A percentile compares a stretch with the other conserved stretches of the same genome.
phyloP scores from a whole-genome alignment of 441 rosid genomes.

The Pelargonium cotyledonis region DNA sequence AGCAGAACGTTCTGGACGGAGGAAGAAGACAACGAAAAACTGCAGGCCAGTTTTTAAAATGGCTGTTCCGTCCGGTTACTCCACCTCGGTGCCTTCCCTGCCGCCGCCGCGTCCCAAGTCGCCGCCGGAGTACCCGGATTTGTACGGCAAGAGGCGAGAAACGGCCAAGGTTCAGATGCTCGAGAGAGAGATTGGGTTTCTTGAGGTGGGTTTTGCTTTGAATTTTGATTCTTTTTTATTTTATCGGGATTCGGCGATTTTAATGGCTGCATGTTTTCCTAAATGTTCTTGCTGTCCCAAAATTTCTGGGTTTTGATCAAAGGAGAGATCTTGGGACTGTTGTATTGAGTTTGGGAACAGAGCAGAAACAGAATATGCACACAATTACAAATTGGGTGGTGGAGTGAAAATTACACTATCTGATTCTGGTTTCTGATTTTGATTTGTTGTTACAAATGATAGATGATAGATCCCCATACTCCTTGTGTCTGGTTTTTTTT shows the following conservation, averaged over 20 bases:
- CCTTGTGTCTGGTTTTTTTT: not conserved
- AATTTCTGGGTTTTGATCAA: not conserved
- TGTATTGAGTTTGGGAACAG: not conserved
- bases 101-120: slow-evolving; percentile 79
- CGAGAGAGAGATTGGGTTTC: slow-evolving; percentile 72
- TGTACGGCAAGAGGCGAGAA: slow-evolving; percentile 72
- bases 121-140: slow-evolving; percentile 80
- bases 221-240: not conserved
- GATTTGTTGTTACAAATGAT: not conserved
- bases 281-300: too few species aligned
- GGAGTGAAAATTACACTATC: not conserved
- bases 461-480: too few species aligned
- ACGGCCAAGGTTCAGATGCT: slow-evolving; percentile 70
- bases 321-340: not conserved
- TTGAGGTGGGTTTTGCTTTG: slow-evolving; percentile 45
- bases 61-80: slow-evolving; percentile 5
- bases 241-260: not conserved
- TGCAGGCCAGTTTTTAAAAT: too few species aligned
- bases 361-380: too few species aligned
- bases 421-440: not conserved
- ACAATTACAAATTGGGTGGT: not conserved
- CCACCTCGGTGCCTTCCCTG: slow-evolving; percentile 38
- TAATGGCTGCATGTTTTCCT: not conserved
- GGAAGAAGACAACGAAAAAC: too few species aligned
- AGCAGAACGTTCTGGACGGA: too few species aligned